These are phyloP conservation scores for Plasmodium knowlesi DNA, from an alignment of 169 alveolate genomes.

Conservation along the genomic window DNA sequence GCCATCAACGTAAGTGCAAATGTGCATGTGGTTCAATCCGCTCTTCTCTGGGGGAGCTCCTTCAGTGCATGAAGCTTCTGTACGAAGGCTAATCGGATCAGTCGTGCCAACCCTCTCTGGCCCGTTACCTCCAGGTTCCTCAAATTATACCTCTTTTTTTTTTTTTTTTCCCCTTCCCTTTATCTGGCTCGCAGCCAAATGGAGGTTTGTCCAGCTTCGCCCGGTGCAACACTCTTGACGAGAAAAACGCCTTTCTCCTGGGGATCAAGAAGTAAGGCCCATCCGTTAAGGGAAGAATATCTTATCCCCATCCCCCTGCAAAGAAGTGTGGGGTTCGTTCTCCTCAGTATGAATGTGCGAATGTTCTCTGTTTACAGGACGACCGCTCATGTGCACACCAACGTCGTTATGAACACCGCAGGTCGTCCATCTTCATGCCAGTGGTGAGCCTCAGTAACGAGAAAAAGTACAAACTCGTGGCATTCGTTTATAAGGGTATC, in stretches of 20 bases:
- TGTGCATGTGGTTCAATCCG: background rate
- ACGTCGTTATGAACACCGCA: background rate
- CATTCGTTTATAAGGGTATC: slow-evolving; percentile 47
- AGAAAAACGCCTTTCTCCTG: slow-evolving; percentile 37
- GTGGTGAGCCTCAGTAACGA: slow-evolving; percentile 30
- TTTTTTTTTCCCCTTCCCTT: too few relatives aligned
- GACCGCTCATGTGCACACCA: background rate
- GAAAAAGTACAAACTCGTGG: slow-evolving; percentile 51
- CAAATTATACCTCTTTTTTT: background rate
- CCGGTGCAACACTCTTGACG: slow-evolving; percentile 57
- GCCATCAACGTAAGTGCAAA: slow-evolving; percentile 49
- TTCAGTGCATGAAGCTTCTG: background rate
- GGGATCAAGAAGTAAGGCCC: slow-evolving; percentile 58
- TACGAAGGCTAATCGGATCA: background rate
- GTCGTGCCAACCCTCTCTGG: background rate
- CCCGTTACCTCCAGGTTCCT: background rate
- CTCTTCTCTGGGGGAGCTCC: background rate
- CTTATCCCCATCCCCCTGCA: background rate
- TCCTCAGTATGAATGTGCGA: background rate
- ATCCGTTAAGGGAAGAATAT: background rate
- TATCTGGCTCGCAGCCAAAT: slow-evolving; percentile 24
- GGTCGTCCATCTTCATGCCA: slow-evolving; percentile 68
- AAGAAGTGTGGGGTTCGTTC: background rate
- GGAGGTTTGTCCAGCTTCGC: slow-evolving; percentile 72
- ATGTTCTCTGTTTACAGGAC: background rate